Conservation (phyloP, 1,139 yeast species). For the Lodderomyces beijingensis region DNA sequence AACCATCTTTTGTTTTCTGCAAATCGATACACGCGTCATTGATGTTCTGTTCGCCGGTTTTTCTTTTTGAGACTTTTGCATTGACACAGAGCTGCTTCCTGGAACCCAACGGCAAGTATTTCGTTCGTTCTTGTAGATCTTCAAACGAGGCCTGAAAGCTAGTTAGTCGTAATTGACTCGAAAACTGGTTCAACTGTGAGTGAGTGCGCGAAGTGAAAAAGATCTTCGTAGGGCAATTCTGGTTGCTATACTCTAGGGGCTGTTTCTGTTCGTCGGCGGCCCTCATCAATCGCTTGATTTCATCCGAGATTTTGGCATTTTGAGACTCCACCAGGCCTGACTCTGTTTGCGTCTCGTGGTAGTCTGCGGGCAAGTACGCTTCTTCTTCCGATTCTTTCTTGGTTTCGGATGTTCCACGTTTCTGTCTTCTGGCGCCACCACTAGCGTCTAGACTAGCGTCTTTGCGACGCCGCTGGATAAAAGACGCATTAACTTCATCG, state of each 20-base stretch:
- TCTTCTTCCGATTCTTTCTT: constrained; percentile 13
- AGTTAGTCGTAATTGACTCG: constrained; percentile 65
- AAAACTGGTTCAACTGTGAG: constrained; percentile 80
- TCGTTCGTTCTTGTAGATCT: constrained; percentile 38
- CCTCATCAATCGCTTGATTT: constrained; percentile 40
- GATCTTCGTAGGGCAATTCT: constrained; percentile 44
- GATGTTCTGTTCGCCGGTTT: constrained; percentile 49
- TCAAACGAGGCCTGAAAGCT: constrained; percentile 58
- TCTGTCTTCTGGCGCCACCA: constrained; percentile 1
- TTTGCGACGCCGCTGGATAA: constrained; percentile 8
- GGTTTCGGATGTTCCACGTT: no score
- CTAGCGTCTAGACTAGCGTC: neutral
- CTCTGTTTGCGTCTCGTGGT: constrained; percentile 17
- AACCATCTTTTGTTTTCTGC: constrained; percentile 45
- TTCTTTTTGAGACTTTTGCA: constrained; percentile 41
- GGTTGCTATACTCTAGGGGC: constrained; percentile 15
- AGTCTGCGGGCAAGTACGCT: constrained; percentile 37
- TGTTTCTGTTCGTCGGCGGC: constrained; percentile 12
- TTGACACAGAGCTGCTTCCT: constrained; percentile 84
- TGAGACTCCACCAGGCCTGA: constrained; percentile 8
- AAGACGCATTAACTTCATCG: constrained; percentile 20
- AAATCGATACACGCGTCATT: constrained; percentile 83
- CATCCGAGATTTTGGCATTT: constrained; percentile 33
- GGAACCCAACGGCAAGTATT: constrained; percentile 71
- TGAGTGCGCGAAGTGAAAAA: constrained; percentile 85